Conservation (phyloP, 768 basidiomycete species). For the Infundibulicybe gibba region DNA sequence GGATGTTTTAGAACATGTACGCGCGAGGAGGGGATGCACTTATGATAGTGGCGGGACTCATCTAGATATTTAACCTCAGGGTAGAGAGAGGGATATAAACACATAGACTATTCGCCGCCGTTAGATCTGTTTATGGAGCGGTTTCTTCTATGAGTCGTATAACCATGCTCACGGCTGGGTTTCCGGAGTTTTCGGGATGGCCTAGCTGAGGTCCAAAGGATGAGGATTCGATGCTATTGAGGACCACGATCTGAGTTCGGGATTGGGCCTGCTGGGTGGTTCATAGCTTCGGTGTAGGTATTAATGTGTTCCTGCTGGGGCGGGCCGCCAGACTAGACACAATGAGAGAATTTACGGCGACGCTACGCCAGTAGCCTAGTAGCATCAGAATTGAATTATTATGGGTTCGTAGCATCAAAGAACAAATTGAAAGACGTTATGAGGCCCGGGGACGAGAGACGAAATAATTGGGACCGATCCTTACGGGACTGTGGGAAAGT, state of each 20-base stretch:
- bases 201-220: constrained; percentile 76
- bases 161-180: constrained; percentile 40
- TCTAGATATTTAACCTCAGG: constrained; percentile 56
- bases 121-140: constrained; percentile 66
- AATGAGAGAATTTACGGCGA: no score
- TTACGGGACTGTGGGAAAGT: no score
- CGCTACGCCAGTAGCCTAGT: no score
- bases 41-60: constrained; percentile 90
- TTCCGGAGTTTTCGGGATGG: constrained; percentile 72
- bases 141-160: constrained; percentile 30
- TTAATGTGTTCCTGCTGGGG: no score
- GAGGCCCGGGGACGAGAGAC: no score
- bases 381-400: no score
- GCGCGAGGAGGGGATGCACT: constrained; percentile 51
- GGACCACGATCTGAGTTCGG: constrained; percentile 65
- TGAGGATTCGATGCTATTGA: constrained; percentile 86
- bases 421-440: no score
- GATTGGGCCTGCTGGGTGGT: no score
- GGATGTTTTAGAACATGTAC: constrained; percentile 62
- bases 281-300: no score
- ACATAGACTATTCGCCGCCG: constrained; percentile 60
- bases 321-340: no score
- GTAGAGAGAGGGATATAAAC: constrained; percentile 40
- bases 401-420: no score
- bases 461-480: no score